Conservation (phyloP, 495 filamentous ascomycete genomes). For the Penicilliopsis zonata region DNA sequence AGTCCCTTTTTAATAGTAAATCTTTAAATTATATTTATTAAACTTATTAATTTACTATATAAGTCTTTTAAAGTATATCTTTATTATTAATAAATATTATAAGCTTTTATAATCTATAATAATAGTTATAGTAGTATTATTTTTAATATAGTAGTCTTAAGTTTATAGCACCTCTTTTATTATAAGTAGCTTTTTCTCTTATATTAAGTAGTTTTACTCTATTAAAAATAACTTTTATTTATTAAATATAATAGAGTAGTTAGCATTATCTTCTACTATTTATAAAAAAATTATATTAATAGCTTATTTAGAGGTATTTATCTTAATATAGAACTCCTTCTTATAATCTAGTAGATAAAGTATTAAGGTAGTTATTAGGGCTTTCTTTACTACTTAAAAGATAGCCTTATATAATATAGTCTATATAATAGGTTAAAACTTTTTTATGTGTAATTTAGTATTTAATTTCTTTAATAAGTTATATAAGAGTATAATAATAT, state of each 20-base stretch:
- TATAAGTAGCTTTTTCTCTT: neutral
- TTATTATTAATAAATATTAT: neutral
- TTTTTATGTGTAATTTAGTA: constrained; percentile 1
- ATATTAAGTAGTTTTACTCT: neutral
- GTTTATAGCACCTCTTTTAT: neutral
- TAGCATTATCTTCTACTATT: constrained; percentile 1
- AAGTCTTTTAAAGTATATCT: neutral
- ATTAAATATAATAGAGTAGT: constrained; percentile 2
- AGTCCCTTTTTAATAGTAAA: constrained; percentile 1
- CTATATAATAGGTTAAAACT: constrained; percentile 5
- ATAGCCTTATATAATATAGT: constrained; percentile 3
- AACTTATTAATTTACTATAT: constrained; percentile 4
- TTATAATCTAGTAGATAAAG: constrained; percentile 3
- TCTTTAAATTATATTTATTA: constrained; percentile 3
- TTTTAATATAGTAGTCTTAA: neutral
- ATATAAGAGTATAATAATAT: constrained; percentile 3
- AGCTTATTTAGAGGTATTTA: constrained; percentile 1
- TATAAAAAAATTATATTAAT: constrained; percentile 2
- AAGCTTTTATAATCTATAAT: neutral
- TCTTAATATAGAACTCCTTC: constrained; percentile 2
- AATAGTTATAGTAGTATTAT: neutral
- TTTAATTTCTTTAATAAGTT: constrained; percentile 2
- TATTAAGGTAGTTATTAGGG: constrained; percentile 2
- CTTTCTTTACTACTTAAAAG: constrained; percentile 1
- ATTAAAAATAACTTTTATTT: neutral